Evolutionary conservation across 2,329 filamentous ascomycete genomes (phyloP), one percentile per base, ranked within the genome.

Genomic region (Neospermospora avenae): DNA sequence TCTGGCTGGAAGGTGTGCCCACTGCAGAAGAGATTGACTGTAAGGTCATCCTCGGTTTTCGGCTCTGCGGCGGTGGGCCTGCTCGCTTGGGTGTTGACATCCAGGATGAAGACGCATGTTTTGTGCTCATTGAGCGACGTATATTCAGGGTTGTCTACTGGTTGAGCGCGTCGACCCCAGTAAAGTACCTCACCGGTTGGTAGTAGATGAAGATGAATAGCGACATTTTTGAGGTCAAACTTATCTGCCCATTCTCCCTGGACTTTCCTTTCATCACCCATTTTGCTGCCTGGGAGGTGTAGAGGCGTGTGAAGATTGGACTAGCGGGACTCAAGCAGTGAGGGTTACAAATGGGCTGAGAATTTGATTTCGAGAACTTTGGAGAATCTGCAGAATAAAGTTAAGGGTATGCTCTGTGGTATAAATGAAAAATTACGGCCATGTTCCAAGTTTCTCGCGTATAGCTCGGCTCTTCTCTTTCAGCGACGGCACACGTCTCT

Each of bases 1-100:
- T 55, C 53, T 55, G 53, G 53, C 39, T 55, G 53, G 53, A 55
- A 55, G 34, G 53, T 55, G 53, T 55, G 53, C 53, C 53, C 53
- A 20, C 20, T 18, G 44, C 53, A 55, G 53, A 55, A 55, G 39
- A 55, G 53, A 55, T 55, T 55, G 35, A 55, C 53, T n/a, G 53
- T 42, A 31, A 55, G 53, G 5, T 55, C 53, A 24, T 55, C 53
- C 18, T 55, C 37, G 53, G 42, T 55, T 4, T 28, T 55, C 25
- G 53, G 53, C 35, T 55, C 39, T 45, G 11, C 31, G 22, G 53
- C 53, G 39, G 53, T 55, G 41, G 35, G 37, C 53, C 34, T 55
- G 35, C 53, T 55, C 53, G 31, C 37, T 25, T 14, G 20, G 37
- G 53, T 28, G 35, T 55, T 28, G 35, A 45, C 3, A 55, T 55